Percentiles rank a stretch among this genome's conserved stretches.
Conservation (phyloP, 805 yeast genomes). For the Yarrowia divulgata region DNA sequence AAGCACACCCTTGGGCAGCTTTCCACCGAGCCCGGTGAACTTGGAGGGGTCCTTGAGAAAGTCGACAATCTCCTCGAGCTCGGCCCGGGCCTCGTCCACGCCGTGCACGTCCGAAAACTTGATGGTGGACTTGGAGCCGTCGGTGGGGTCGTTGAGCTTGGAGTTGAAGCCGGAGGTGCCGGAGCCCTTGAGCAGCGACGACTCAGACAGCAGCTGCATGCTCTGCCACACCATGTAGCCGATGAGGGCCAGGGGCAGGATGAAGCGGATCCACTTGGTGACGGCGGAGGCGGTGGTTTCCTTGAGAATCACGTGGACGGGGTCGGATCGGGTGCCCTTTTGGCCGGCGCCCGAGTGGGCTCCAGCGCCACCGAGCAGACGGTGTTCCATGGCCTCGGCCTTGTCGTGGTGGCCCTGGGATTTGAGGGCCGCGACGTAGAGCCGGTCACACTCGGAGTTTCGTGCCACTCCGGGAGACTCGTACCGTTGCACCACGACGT, state of each 20-base stretch:
- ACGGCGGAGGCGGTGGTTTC: slow-evolving; percentile 81
- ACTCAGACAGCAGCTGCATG: slow-evolving; percentile 79
- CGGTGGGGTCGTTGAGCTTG: slow-evolving; percentile 54
- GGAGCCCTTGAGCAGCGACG: slow-evolving; percentile 70
- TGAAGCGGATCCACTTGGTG: slow-evolving; percentile 88
- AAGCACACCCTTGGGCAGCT: slow-evolving; percentile 94
- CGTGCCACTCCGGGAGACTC: slow-evolving; percentile 94
- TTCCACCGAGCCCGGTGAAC: slow-evolving; percentile 96
- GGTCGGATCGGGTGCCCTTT: slow-evolving; percentile 60
- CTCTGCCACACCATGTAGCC: slow-evolving; percentile 83
- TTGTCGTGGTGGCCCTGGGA: slow-evolving; percentile 78
- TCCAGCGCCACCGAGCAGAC: not conserved
- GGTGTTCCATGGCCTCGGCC: slow-evolving; percentile 64
- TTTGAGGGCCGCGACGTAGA: slow-evolving; percentile 82
- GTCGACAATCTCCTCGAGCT: slow-evolving; percentile 97
- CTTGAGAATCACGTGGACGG: slow-evolving; percentile 91
- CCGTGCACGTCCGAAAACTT: slow-evolving; percentile 94
- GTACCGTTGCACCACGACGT: slow-evolving; percentile 89
- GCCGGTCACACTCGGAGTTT: slow-evolving; percentile 75
- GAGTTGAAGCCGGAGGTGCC: slow-evolving; percentile 48
- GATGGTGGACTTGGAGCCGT: slow-evolving; percentile 86
- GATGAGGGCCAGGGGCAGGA: slow-evolving; percentile 78
- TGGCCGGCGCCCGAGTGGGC: slow-evolving; percentile 6
- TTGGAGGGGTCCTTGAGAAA: slow-evolving; percentile 94
- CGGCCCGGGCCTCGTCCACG: slow-evolving; percentile 97